A percentile compares a stretch with the other conserved stretches of the same genome.
phyloP scores from a whole-genome alignment of 192 early-diverging fungal genomes.

The Backusella liffmaniae region DNA sequence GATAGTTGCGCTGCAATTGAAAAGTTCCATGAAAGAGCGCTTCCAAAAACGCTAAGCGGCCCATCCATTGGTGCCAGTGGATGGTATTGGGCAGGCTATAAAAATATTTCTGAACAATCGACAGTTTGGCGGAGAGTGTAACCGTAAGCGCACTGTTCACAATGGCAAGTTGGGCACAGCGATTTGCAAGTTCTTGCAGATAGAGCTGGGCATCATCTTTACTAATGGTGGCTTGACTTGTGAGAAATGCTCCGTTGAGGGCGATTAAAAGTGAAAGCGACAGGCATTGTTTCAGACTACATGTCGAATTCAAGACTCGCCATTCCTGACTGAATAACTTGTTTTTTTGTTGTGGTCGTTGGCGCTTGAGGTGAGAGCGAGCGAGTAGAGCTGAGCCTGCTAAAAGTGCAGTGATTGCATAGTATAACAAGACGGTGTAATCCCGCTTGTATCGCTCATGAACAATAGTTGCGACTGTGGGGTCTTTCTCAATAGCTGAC shows the following conservation, averaged over 20 bases:
- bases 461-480: neutral
- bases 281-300: neutral
- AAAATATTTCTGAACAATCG: neutral
- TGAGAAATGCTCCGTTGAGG: neutral
- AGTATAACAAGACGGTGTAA: neutral
- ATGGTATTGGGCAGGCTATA: neutral
- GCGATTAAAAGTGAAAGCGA: neutral
- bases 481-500: neutral
- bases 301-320: neutral
- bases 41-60: neutral
- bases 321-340: neutral
- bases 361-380: neutral
- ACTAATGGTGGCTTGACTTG: neutral
- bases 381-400: neutral
- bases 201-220: neutral
- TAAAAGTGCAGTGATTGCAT: neutral
- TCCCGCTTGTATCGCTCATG: conserved; percentile 5
- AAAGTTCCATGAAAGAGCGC: conserved; percentile 16
- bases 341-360: neutral
- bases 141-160: conserved; percentile 13
- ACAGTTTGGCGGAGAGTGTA: conserved; percentile 17
- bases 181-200: neutral
- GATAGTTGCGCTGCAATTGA: neutral
- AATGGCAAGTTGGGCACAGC: conserved; percentile 15
- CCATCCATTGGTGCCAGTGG: conserved; percentile 24